These are phyloP conservation scores for Wallacemonas collosoma DNA, from an alignment of 208 protist species.

Conservation along the genomic window DNA sequence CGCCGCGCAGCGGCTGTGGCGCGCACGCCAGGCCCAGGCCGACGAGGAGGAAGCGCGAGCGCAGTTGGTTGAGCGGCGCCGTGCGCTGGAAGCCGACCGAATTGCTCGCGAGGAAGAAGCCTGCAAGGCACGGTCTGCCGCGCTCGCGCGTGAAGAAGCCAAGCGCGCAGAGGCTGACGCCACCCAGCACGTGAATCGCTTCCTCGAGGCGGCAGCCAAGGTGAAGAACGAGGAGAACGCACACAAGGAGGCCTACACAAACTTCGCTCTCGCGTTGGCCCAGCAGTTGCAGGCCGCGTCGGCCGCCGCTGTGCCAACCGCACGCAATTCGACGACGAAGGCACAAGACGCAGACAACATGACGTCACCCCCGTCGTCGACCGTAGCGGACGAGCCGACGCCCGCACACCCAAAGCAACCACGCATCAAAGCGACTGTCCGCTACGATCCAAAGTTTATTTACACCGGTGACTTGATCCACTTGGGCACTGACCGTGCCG, in stretches of 20 bases:
- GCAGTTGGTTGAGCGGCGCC: constrained; percentile 29
- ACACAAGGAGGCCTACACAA: constrained; percentile 18
- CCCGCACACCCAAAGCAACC: not conserved
- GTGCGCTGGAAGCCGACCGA: constrained; percentile 29
- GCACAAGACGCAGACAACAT: too few species aligned
- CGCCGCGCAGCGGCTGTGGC: constrained; percentile 9
- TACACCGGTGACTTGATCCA: constrained; percentile 8
- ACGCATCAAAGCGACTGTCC: not conserved
- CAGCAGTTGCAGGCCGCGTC: not conserved
- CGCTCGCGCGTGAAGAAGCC: constrained; percentile 8
- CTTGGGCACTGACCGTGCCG: not conserved
- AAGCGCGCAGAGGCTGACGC: constrained; percentile 17
- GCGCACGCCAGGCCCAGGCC: constrained; percentile 13
- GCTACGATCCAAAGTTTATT: constrained; percentile 4
- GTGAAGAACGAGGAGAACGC: constrained; percentile 20
- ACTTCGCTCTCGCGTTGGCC: not conserved
- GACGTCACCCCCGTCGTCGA: too few species aligned
- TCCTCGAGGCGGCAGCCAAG: constrained; percentile 22
- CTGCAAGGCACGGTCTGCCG: constrained; percentile 2
- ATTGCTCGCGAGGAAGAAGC: constrained; percentile 24
- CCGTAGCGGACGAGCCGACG: too few species aligned
- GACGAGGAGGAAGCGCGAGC: constrained; percentile 37
- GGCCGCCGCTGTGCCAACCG: too few species aligned
- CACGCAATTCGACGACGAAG: too few species aligned
- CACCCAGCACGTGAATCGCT: constrained; percentile 30